Percentiles rank a stretch among this genome's conserved stretches.
phyloP scores from a whole-genome alignment of 129 eudicot species.

The Artemisia argyi region DNA sequence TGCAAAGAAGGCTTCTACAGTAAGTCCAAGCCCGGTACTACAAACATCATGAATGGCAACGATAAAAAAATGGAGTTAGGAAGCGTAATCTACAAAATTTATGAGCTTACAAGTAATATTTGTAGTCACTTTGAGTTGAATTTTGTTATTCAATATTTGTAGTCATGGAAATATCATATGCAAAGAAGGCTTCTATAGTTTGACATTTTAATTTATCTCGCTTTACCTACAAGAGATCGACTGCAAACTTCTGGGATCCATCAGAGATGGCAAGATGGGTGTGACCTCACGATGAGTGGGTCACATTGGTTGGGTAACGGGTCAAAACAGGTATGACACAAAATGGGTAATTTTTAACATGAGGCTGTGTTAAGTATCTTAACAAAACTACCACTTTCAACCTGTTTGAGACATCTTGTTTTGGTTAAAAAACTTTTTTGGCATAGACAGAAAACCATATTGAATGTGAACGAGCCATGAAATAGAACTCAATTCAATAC shows the following conservation, averaged over 20 bases:
- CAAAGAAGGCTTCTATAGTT: no score
- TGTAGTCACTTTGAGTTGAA: constrained; percentile 1
- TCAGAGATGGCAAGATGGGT: not conserved
- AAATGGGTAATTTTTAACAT: not conserved
- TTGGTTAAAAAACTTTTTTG: not conserved
- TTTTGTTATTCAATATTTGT: constrained; percentile 17
- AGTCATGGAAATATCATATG: no score
- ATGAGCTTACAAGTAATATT: constrained; percentile 10
- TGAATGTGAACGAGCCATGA: no score
- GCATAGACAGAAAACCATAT: not conserved
- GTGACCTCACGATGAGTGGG: not conserved
- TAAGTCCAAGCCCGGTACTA: not conserved
- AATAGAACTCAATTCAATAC: no score
- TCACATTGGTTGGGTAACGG: not conserved
- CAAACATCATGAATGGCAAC: constrained; percentile 16
- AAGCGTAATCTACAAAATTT: constrained; percentile 13
- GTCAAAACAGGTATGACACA: not conserved
- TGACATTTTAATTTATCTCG: not conserved
- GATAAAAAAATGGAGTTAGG: not conserved
- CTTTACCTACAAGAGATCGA: not conserved
- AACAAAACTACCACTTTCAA: not conserved
- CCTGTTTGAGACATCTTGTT: not conserved
- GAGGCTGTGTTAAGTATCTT: not conserved
- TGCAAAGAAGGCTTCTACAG: constrained; percentile 34
- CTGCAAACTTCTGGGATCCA: not conserved